These are phyloP conservation scores for Leptographium flavum DNA, from an alignment of 2,329 filamentous ascomycete species.

Conservation along the genomic window DNA sequence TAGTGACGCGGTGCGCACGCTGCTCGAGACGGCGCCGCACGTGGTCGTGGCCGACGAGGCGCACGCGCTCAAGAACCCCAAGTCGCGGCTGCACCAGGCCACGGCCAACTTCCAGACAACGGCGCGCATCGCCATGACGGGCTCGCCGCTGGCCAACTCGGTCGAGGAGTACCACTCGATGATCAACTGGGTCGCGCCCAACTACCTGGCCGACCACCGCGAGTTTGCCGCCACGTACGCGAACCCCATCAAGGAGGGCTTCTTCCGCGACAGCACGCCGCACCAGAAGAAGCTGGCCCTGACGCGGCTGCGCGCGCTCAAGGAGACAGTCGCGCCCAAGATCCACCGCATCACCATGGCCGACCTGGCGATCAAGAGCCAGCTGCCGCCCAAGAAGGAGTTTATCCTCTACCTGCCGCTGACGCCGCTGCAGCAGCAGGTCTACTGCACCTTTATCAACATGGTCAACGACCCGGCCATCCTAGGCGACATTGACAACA, in stretches of 20 bases:
- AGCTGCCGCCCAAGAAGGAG: constrained; percentile 63
- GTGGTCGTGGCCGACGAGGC: constrained; percentile 79
- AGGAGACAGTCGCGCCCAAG: constrained; percentile 60
- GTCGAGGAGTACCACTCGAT: constrained; percentile 75
- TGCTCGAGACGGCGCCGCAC: constrained; percentile 35
- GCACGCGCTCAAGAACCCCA: constrained; percentile 59
- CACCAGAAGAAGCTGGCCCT: constrained; percentile 43
- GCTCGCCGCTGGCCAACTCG: constrained; percentile 74
- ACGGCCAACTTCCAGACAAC: constrained; percentile 48
- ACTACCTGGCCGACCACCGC: constrained; percentile 52
- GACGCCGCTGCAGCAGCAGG: constrained; percentile 45
- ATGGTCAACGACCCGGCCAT: constrained; percentile 3
- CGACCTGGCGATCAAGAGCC: constrained; percentile 45
- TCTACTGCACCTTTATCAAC: constrained; percentile 41
- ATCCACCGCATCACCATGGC: constrained; percentile 59
- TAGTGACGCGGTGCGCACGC: constrained; percentile 15
- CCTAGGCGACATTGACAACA: constrained; percentile 2
- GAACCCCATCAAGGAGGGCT: constrained; percentile 57
- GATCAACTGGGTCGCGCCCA: constrained; percentile 74
- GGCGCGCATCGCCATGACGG: constrained; percentile 70
- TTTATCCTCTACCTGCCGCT: constrained; percentile 66
- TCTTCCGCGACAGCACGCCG: constrained; percentile 47
- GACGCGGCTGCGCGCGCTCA: constrained; percentile 56
- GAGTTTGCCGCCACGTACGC: constrained; percentile 62
- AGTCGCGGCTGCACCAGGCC: constrained; percentile 34